Conservation (phyloP, 176 grass and related monocot species). For the Zoysia japonica region DNA sequence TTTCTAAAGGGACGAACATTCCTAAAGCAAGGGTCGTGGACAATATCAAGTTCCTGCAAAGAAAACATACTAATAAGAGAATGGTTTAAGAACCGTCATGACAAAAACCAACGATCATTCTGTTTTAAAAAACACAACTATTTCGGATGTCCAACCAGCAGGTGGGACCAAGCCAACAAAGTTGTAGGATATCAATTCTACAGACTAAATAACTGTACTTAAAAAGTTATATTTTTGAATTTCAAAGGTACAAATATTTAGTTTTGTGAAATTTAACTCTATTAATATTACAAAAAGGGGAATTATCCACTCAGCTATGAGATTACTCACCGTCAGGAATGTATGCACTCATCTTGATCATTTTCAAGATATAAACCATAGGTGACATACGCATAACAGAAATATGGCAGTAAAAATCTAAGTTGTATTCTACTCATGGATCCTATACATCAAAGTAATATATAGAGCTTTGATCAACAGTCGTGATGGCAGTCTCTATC, state of each 20-base stretch:
- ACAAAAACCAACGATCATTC: not conserved
- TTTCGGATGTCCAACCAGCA: not conserved
- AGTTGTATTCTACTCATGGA: not conserved
- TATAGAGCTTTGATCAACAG: not conserved
- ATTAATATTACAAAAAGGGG: not conserved
- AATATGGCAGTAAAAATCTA: not conserved
- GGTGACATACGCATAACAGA: not conserved
- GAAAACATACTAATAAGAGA: constrained; percentile 6
- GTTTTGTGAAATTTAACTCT: no score
- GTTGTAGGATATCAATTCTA: no score
- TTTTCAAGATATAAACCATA: not conserved
- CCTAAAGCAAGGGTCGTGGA: constrained; percentile 14
- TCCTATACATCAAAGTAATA: not conserved
- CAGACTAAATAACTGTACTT: no score
- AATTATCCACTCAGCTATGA: not conserved
- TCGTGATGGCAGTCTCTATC: not conserved
- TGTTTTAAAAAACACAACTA: not conserved
- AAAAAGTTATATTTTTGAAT: no score
- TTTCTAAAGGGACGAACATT: constrained; percentile 43
- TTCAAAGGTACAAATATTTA: no score
- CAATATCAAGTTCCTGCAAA: constrained; percentile 55
- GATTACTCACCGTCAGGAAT: not conserved
- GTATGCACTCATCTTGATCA: not conserved
- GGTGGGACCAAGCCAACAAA: not conserved
- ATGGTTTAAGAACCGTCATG: no score